Conservation (phyloP, 2,329 filamentous ascomycete species). For the Geoglossum cookeanum region DNA sequence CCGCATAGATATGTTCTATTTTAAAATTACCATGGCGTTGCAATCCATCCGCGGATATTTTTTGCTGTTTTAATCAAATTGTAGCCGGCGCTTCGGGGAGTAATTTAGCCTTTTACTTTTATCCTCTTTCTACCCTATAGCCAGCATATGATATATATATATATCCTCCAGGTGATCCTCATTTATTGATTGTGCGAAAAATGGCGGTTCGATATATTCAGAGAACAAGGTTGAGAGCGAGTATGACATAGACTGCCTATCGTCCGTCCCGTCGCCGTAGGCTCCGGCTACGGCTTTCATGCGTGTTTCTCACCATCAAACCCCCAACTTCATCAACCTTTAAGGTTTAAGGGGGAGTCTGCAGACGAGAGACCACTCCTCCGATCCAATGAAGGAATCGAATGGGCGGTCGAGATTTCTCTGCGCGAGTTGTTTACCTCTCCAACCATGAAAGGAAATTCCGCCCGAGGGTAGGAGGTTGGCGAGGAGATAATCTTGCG, state of each 20-base stretch:
- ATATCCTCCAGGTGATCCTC: background rate
- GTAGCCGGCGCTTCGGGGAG: background rate
- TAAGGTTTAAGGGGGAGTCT: slow-evolving; percentile 51
- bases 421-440: slow-evolving; percentile 92
- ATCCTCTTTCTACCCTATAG: background rate
- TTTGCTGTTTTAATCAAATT: background rate
- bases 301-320: slow-evolving; percentile 75
- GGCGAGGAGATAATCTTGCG: slow-evolving; percentile 83
- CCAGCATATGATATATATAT: background rate
- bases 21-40: background rate
- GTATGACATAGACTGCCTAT: background rate
- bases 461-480: slow-evolving; percentile 31
- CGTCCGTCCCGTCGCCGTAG: too few relatives aligned
- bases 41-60: background rate
- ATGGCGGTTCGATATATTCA: background rate
- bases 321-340: slow-evolving; percentile 45
- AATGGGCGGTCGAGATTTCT: slow-evolving; percentile 32
- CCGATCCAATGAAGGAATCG: slow-evolving; percentile 27
- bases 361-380: slow-evolving; percentile 48
- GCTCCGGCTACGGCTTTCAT: background rate
- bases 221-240: background rate
- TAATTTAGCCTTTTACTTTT: background rate
- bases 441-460: slow-evolving; percentile 44
- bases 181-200: too few relatives aligned
- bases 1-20: background rate